These are phyloP conservation scores for Verticillium alfalfae DNA, from an alignment of 2,329 filamentous ascomycete genomes.

Conservation along the genomic window DNA sequence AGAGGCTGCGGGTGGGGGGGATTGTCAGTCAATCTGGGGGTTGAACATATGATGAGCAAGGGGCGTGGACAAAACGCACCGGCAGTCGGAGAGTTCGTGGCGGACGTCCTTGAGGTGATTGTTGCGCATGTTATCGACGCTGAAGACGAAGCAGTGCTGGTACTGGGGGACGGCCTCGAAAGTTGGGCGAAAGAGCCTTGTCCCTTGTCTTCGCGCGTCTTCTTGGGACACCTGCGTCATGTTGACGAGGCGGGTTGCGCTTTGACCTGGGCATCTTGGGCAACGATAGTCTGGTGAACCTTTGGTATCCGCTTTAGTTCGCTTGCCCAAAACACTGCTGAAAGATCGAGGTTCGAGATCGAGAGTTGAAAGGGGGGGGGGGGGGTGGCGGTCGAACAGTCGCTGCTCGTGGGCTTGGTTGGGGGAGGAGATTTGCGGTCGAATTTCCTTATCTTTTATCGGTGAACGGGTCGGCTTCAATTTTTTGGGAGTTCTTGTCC, in stretches of 20 bases:
- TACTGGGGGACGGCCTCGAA: slow-evolving; percentile 82
- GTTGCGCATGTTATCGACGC: slow-evolving; percentile 97
- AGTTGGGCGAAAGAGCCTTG: slow-evolving; percentile 77
- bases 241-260: slow-evolving; percentile 83
- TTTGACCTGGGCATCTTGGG: slow-evolving; percentile 89
- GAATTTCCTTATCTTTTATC: slow-evolving; percentile 1
- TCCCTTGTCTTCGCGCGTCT: slow-evolving; percentile 87
- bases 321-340: background rate
- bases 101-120: slow-evolving; percentile 90
- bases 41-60: too few species aligned
- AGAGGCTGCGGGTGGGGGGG: slow-evolving; percentile 54
- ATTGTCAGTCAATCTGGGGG: background rate
- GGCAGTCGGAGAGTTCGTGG: slow-evolving; percentile 75
- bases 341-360: background rate
- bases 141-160: slow-evolving; percentile 89
- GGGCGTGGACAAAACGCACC: slow-evolving; percentile 44
- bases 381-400: background rate
- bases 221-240: slow-evolving; percentile 87
- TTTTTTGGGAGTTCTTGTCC: slow-evolving; percentile 10
- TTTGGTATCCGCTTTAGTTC: background rate
- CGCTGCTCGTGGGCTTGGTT: background rate
- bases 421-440: background rate
- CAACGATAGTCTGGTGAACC: slow-evolving; percentile 3
- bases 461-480: background rate
- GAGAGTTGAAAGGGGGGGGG: background rate